phyloP scores from a whole-genome alignment of 768 basidiomycete species.

The Hortiboletus campestris region DNA sequence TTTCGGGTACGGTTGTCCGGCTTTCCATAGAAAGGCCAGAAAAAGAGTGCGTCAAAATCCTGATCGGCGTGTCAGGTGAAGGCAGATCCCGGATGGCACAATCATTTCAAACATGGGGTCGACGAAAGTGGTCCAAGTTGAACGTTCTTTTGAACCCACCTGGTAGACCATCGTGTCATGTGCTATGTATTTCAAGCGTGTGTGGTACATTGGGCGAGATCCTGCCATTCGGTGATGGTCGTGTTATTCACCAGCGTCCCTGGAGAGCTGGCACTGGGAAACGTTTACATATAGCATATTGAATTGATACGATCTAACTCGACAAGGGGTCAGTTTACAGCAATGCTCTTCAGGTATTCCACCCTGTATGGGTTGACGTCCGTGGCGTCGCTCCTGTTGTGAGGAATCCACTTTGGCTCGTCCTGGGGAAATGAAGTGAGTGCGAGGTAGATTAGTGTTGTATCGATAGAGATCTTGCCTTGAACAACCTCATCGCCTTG shows the following conservation, averaged over 20 bases:
- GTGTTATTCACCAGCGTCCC: neutral
- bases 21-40: too few species aligned
- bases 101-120: too few species aligned
- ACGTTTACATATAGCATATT: neutral
- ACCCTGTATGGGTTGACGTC: constrained; percentile 64
- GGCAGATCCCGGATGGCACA: too few species aligned
- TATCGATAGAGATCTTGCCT: constrained; percentile 43
- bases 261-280: neutral
- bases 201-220: too few species aligned
- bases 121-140: too few species aligned
- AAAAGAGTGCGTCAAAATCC: too few species aligned
- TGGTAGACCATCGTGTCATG: too few species aligned
- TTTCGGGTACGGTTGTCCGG: too few species aligned
- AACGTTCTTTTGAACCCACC: too few species aligned
- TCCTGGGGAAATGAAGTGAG: constrained; percentile 48
- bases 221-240: neutral
- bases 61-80: too few species aligned
- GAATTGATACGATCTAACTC: neutral
- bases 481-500: constrained; percentile 80
- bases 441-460: neutral
- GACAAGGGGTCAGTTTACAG: constrained; percentile 28
- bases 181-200: too few species aligned
- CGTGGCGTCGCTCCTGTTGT: constrained; percentile 60
- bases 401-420: constrained; percentile 86
- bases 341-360: constrained; percentile 55